A percentile compares a stretch with the other conserved stretches of the same genome.
phyloP scores from a whole-genome alignment of 2,329 filamentous ascomycete species.

The Fusarium liriodendri region DNA sequence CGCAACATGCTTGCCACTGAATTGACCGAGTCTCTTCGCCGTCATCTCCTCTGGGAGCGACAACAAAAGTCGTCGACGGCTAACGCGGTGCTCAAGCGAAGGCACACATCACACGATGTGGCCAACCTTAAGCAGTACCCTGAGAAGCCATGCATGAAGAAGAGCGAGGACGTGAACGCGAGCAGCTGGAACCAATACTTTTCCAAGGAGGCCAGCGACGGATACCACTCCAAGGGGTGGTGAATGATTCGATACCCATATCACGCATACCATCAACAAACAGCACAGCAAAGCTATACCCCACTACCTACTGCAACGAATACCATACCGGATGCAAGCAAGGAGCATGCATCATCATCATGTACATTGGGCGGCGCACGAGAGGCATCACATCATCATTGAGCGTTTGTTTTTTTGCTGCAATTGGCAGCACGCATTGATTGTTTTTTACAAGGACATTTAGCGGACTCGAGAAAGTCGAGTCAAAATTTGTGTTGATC shows the following conservation, averaged over 20 bases:
- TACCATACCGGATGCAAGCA: constrained; percentile 2
- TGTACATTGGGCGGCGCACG: constrained; percentile 47
- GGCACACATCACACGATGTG: constrained; percentile 91
- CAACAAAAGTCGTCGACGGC: constrained; percentile 93
- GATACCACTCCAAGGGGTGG: constrained; percentile 59
- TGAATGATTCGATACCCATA: constrained; percentile 41
- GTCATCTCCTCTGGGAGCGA: constrained; percentile 93
- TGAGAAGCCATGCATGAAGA: constrained; percentile 70
- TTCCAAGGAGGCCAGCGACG: constrained; percentile 74
- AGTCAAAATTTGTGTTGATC: constrained; percentile 27
- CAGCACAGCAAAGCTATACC: constrained; percentile 27
- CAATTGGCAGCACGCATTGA: constrained; percentile 34
- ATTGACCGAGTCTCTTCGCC: constrained; percentile 90
- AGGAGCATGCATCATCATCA: constrained; percentile 12
- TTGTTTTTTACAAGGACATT: constrained; percentile 34
- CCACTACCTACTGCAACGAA: constrained; percentile 18
- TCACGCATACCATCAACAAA: constrained; percentile 15
- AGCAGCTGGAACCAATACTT: constrained; percentile 90
- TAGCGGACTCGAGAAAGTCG: constrained; percentile 27
- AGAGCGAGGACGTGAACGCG: constrained; percentile 71
- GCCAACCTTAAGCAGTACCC: constrained; percentile 88
- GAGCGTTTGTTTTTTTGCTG: constrained; percentile 42
- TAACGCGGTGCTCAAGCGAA: constrained; percentile 88
- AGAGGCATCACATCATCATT: constrained; percentile 44
- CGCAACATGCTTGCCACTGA: constrained; percentile 97